phyloP scores from a whole-genome alignment of 495 filamentous ascomycete genomes.

The Penicillium cataractarum region DNA sequence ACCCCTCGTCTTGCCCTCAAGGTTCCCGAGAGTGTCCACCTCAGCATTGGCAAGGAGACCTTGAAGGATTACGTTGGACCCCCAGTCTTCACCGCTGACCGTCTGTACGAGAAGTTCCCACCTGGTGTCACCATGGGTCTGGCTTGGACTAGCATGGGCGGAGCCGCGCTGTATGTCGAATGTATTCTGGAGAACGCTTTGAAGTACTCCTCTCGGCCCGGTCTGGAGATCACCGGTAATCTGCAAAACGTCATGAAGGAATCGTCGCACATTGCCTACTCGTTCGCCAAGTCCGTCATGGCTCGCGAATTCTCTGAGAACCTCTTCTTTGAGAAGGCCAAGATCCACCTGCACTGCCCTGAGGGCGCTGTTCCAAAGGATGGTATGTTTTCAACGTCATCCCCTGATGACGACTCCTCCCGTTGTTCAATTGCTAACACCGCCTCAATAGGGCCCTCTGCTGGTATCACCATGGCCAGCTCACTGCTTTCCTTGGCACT shows the following conservation, averaged over 20 bases:
- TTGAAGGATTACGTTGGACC: slow-evolving; percentile 98
- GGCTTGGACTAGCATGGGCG: slow-evolving; percentile 98
- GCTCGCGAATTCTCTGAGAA: slow-evolving; percentile 84
- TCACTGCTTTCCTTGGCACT: slow-evolving; percentile 83
- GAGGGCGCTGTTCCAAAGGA: slow-evolving; percentile 98
- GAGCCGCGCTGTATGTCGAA: slow-evolving; percentile 95
- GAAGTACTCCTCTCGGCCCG: slow-evolving; percentile 68
- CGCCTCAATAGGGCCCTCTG: slow-evolving; percentile 65
- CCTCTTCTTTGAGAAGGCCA: slow-evolving; percentile 93
- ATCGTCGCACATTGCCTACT: slow-evolving; percentile 91
- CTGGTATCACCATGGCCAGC: slow-evolving; percentile 97
- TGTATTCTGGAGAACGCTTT: slow-evolving; percentile 88
- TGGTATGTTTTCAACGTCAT: slow-evolving; percentile 50
- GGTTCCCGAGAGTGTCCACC: slow-evolving; percentile 85
- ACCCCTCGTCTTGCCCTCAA: slow-evolving; percentile 77
- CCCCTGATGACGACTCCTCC: slow-evolving; percentile 1
- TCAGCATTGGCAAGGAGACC: slow-evolving; percentile 85
- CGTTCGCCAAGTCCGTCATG: slow-evolving; percentile 89
- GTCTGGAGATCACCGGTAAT: slow-evolving; percentile 90
- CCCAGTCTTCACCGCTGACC: slow-evolving; percentile 91
- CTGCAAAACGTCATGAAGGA: slow-evolving; percentile 98
- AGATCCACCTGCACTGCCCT: slow-evolving; percentile 93
- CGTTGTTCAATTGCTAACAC: slow-evolving; percentile 21
- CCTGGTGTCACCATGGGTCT: slow-evolving; percentile 99
- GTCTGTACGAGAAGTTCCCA: slow-evolving; percentile 91